Conservation (phyloP, 345 rosid genomes). For the Geranium brycei region DNA sequence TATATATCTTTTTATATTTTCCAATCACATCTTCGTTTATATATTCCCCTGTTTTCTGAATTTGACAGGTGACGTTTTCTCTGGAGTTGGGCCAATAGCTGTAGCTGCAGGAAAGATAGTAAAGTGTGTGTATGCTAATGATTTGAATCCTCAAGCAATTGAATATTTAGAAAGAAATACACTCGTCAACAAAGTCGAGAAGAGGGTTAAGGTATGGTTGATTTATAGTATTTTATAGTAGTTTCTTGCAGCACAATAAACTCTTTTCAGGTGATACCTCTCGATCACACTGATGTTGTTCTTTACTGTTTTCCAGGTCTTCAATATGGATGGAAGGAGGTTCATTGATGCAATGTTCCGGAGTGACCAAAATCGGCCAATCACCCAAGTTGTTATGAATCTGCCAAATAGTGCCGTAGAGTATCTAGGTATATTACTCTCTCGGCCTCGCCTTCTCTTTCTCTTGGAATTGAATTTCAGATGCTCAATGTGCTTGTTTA, state of each 20-base stretch:
- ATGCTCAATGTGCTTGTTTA: no score
- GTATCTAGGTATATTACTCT: constrained; percentile 38
- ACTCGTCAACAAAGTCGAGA: constrained; percentile 67
- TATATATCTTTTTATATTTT: no score
- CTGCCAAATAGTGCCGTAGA: constrained; percentile 76
- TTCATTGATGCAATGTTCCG: constrained; percentile 65
- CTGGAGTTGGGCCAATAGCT: constrained; percentile 78
- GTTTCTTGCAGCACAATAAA: no score
- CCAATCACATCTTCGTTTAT: no score
- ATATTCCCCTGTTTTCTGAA: constrained; percentile 1
- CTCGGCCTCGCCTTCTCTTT: neutral
- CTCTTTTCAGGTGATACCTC: no score
- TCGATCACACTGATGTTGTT: neutral
- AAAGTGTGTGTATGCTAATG: constrained; percentile 77
- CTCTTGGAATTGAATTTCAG: neutral
- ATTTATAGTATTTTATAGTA: no score
- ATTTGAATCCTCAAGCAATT: constrained; percentile 72
- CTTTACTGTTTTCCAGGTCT: constrained; percentile 31
- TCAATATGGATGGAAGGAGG: constrained; percentile 85
- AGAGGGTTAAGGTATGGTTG: constrained; percentile 43
- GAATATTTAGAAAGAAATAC: constrained; percentile 65
- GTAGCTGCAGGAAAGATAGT: constrained; percentile 74
- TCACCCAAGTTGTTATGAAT: constrained; percentile 80
- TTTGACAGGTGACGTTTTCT: constrained; percentile 69
- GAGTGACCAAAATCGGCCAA: constrained; percentile 50